A percentile compares a stretch with the other conserved stretches of the same genome.
phyloP scores from a whole-genome alignment of 495 filamentous ascomycete genomes.

The Evernia prunastri region DNA sequence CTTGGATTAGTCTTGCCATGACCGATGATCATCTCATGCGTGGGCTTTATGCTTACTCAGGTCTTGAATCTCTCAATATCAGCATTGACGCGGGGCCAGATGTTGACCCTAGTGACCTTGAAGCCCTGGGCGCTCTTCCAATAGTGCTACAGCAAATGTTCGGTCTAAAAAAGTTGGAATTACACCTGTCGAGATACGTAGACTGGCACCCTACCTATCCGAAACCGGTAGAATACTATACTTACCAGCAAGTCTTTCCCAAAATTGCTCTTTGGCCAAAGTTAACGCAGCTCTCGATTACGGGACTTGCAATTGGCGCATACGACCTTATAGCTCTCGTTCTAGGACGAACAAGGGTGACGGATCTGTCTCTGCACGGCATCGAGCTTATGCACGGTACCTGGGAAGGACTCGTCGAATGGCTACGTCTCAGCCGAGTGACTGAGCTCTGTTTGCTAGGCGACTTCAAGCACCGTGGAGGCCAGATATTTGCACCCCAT shows the following conservation, averaged over 20 bases:
- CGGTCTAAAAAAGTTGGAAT: background rate
- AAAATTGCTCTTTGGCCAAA: background rate
- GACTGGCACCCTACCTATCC: background rate
- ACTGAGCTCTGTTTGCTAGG: background rate
- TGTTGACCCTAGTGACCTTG: background rate
- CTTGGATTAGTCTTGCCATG: background rate
- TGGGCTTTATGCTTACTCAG: background rate
- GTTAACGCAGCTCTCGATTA: background rate
- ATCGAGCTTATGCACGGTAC: background rate
- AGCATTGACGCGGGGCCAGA: background rate
- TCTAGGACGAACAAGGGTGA: background rate
- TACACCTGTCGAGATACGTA: background rate
- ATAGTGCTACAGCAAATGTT: background rate
- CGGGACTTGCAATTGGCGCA: constrained; percentile 1
- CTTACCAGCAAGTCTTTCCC: background rate
- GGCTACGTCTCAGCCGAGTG: background rate
- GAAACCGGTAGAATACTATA: background rate
- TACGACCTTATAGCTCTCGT: background rate
- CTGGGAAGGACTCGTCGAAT: background rate
- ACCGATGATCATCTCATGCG: too few species aligned
- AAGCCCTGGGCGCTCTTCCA: background rate
- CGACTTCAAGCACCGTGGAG: background rate
- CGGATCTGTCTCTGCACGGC: background rate
- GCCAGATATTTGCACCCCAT: background rate
- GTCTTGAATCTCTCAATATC: background rate